Base-by-base conservation (phyloP, 805 yeast genomes). In the Clavispora asparagi region DNA sequence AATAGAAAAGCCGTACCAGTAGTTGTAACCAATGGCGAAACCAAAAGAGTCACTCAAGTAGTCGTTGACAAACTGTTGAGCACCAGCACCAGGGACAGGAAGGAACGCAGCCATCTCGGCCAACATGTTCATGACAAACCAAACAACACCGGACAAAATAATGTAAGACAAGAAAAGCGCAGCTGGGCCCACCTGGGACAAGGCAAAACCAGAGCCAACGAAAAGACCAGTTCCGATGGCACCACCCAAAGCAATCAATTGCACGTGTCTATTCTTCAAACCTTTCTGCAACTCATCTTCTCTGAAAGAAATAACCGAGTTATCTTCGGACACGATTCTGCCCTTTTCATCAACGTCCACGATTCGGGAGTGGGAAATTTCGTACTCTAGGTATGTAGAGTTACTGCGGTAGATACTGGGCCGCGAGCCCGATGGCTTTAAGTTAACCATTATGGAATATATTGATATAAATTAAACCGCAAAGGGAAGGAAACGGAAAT, bases 141-240 rank as follows among this genome's bases (percentile, higher is more conserved):
- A 55, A 17, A 55, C 56, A 14, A 55, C 56, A 7, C 44, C 39
- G 6, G 57, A 53, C 44, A 55, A 50, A 12, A 51, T 46, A 16
- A 53, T 39, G 29, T 55, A 55, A 4, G 57, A 49, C 47, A 55
- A 46, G 37, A 55, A 47, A 23, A 55, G 50, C 5, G 59, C 50
- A 14, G 50, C 59, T 9, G 59, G 58, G 38, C 59, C 59, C 25
- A 44, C 38, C 13, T 39, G 30, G 35, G 40, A 29, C 42, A 55
- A 43, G 12, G 54, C 58, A 12, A 48, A 17, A 14, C 59, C 59
- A 1, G 57, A 52, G 4, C 58, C 58, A 13, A 55, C 55, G 27
- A 55, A 55, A 41, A 55, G 56, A 29, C 59, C 59, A 7, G 59
- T 55, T n/a, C 59, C 59, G 30, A 55, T 54, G 30, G 56, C 56